Evolutionary conservation across 225 moss, liverwort and hornwort species (phyloP).

Genomic region (Pseudoscleropodium purum): DNA sequence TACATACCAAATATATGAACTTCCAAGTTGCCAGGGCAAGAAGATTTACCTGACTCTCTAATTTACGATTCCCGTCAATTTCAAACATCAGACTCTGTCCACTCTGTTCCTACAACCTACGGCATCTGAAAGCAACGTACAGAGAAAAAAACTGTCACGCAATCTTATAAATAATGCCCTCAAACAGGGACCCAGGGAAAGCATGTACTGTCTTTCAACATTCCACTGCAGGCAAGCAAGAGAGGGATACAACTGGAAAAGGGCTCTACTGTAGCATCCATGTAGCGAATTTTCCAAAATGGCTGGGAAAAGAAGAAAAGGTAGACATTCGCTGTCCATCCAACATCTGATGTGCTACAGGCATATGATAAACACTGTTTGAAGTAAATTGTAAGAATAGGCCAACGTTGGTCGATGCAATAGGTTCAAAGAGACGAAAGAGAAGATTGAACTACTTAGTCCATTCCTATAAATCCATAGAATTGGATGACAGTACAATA

Average conservation of each 20-base stretch:
- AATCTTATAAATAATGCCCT: not conserved
- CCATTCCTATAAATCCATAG: too few relatives aligned
- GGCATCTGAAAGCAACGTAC: not conserved
- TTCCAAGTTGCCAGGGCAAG: too few relatives aligned
- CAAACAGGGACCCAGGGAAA: not conserved
- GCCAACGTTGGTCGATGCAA: not conserved
- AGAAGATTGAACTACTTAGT: too few relatives aligned
- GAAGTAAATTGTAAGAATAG: not conserved
- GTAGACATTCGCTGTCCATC: not conserved
- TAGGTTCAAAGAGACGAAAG: too few relatives aligned
- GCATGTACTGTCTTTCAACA: not conserved
- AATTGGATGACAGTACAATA: too few relatives aligned
- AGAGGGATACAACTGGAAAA: not conserved
- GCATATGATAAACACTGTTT: too few relatives aligned
- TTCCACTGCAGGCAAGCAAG: not conserved
- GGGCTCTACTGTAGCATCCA: not conserved
- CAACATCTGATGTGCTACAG: not conserved
- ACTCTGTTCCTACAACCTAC: too few relatives aligned
- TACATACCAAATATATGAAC: too few relatives aligned
- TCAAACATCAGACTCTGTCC: too few relatives aligned
- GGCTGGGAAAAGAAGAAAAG: slow-evolving; percentile 19
- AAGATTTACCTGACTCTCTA: too few relatives aligned
- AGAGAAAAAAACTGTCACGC: not conserved
- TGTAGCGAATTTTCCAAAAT: slow-evolving; percentile 55
- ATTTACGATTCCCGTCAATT: too few relatives aligned